Base-by-base conservation (phyloP, 2,329 filamentous ascomycete species). In the Fonsecaea nubica region DNA sequence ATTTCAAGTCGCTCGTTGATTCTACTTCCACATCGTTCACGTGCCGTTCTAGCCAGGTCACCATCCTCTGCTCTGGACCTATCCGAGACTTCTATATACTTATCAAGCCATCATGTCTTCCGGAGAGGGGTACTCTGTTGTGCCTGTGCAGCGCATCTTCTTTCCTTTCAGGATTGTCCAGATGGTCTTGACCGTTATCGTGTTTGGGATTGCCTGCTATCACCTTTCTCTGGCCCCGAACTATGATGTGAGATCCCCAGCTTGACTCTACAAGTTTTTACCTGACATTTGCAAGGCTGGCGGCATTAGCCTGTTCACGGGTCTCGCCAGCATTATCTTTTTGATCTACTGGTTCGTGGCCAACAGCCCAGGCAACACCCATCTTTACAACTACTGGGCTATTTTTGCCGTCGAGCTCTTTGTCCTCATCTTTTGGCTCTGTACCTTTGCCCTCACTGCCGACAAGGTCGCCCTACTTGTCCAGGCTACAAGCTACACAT, bases 341-440 rank as follows among this genome's bases (percentile, higher is more conserved):
- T 21, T 50, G 45, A 50, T 50, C 10, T 50, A 50, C 45, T 50
- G 45, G 45, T 50, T 50, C 21, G 45, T 50, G 45, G 45, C 45
- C 4, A 50, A 50, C 45, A 50, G 45, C 21, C 45, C 45, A 50
- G 10, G 18, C 18, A 50, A 50, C 45, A 25, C 45, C 21, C 7
- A 50, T 13, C 45, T 50, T 25, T 50, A 50, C 45, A 50, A 50
- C 13, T 50, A 50, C 45, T 50, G 45, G 45, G 45, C 45, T 25
- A 5, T 50, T 2, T 50, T 50, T 13, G 45, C 45, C 6, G 45
- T 50, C 2, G 45, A 50, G 21, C 45, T 50, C 45, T 50, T 50
- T 21, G 21, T 50, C 21, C 45, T 50, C 45, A 50, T 50, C 45
- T 50, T 50, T 50, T 50, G 45, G 45, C 45, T 50, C 45, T 50